phyloP scores from a whole-genome alignment of 2,329 filamentous ascomycete species.

The Fusarium sp. region DNA sequence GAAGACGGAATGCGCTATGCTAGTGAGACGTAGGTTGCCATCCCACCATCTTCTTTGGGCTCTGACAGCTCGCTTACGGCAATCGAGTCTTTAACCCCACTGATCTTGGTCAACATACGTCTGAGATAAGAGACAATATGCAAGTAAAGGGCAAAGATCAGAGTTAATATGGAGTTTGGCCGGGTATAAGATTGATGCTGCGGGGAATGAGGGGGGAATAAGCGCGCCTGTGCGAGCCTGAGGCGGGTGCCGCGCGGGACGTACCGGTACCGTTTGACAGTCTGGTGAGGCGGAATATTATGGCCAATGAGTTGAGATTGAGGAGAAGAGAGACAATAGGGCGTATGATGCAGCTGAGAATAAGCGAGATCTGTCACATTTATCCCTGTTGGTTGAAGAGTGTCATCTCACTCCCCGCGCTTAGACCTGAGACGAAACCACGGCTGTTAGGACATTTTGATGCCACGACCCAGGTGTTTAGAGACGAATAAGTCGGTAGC shows the following conservation, averaged over 20 bases:
- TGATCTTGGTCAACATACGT: background rate
- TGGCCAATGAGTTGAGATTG: background rate
- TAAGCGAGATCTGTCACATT: constrained; percentile 20
- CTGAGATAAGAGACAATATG: constrained; percentile 33
- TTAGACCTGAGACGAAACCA: constrained; percentile 27
- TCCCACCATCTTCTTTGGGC: constrained; percentile 7
- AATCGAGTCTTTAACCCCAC: constrained; percentile 2
- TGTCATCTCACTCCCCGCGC: constrained; percentile 1
- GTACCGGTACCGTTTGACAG: constrained; percentile 5
- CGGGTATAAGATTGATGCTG: constrained; percentile 23
- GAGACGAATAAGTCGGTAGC: background rate
- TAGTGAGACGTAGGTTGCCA: background rate
- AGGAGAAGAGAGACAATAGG: constrained; percentile 17
- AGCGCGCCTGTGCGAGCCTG: constrained; percentile 23
- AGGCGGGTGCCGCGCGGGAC: constrained; percentile 19
- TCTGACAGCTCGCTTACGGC: constrained; percentile 40
- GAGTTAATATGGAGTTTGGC: constrained; percentile 15
- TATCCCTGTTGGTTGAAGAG: constrained; percentile 6
- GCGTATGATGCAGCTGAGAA: constrained; percentile 3
- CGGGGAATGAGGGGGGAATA: constrained; percentile 23
- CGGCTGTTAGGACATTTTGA: background rate
- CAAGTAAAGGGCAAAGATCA: constrained; percentile 4
- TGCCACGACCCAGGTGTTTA: background rate
- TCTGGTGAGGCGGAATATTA: constrained; percentile 7
- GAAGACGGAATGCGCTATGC: constrained; percentile 6